These are phyloP conservation scores for Ophiostoma triangulosporum DNA, from an alignment of 2,329 filamentous ascomycete genomes.

Conservation along the genomic window DNA sequence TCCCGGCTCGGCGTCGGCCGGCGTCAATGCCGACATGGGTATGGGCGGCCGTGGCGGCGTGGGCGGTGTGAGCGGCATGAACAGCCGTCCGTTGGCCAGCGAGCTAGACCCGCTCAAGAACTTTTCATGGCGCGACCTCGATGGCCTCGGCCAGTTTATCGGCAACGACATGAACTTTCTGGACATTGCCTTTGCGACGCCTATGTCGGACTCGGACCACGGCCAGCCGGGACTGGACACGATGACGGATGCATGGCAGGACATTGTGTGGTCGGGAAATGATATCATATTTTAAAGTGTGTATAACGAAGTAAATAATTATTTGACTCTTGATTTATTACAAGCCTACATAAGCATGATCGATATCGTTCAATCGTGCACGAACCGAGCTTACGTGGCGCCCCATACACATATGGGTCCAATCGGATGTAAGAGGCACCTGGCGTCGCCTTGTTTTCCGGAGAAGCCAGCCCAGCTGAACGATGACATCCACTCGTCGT, in stretches of 20 bases:
- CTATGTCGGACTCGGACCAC: slow-evolving; percentile 8
- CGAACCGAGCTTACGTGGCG: neutral
- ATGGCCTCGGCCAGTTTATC: slow-evolving; percentile 8
- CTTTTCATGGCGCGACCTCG: slow-evolving; percentile 8
- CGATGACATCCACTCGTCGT: neutral
- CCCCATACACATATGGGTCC: neutral
- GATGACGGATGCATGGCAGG: slow-evolving; percentile 8
- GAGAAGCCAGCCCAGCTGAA: neutral
- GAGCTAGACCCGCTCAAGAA: slow-evolving; percentile 6
- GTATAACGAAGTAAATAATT: no score
- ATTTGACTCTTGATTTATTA: no score
- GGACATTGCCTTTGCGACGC: slow-evolving; percentile 7
- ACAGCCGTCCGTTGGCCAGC: neutral
- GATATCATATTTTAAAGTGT: slow-evolving; percentile 8
- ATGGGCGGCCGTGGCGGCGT: neutral
- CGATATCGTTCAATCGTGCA: neutral
- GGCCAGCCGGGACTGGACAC: slow-evolving; percentile 2
- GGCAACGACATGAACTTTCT: slow-evolving; percentile 8
- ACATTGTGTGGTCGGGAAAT: slow-evolving; percentile 8
- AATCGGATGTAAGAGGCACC: neutral
- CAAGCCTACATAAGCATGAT: neutral
- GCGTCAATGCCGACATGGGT: neutral
- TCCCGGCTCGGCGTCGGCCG: neutral
- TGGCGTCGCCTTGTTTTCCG: neutral
- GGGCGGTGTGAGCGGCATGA: neutral